Conservation (phyloP, 495 filamentous ascomycete genomes). For the Podospora appendiculata region DNA sequence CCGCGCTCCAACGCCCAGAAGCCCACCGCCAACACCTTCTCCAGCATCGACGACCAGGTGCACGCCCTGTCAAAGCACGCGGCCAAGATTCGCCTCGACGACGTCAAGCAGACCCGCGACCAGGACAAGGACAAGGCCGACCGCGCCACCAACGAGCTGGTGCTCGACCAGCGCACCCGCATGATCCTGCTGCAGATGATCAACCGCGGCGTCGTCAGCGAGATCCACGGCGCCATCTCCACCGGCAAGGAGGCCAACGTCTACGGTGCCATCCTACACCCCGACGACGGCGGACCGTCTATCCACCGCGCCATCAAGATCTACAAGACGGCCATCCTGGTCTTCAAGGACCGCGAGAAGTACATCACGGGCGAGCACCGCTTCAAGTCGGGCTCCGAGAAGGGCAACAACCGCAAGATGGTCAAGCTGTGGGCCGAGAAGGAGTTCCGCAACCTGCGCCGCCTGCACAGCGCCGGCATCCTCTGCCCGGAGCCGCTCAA, state of each 20-base stretch:
- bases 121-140: conserved; percentile 74
- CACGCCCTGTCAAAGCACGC: conserved; percentile 77
- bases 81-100: conserved; percentile 77
- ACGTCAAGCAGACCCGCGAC: conserved; percentile 46
- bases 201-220: conserved; percentile 74
- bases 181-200: conserved; percentile 96
- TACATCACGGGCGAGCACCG: conserved; percentile 92
- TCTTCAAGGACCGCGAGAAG: conserved; percentile 93
- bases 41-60: conserved; percentile 81
- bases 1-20: conserved; percentile 81
- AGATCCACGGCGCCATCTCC: conserved; percentile 82
- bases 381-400: conserved; percentile 68
- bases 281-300: conserved; percentile 36
- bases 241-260: conserved; percentile 98
- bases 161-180: conserved; percentile 84
- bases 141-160: conserved; percentile 86
- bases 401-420: conserved; percentile 88
- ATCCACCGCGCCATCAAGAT: conserved; percentile 80
- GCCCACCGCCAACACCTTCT: conserved; percentile 68
- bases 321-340: conserved; percentile 93
- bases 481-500: conserved; percentile 83
- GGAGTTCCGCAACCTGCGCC: conserved; percentile 87
- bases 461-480: conserved; percentile 75
- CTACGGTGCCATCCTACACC: conserved; percentile 55
- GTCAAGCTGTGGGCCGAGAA: conserved; percentile 98